Conservation (phyloP, 2,329 filamentous ascomycete genomes). For the Botrytis porri region DNA sequence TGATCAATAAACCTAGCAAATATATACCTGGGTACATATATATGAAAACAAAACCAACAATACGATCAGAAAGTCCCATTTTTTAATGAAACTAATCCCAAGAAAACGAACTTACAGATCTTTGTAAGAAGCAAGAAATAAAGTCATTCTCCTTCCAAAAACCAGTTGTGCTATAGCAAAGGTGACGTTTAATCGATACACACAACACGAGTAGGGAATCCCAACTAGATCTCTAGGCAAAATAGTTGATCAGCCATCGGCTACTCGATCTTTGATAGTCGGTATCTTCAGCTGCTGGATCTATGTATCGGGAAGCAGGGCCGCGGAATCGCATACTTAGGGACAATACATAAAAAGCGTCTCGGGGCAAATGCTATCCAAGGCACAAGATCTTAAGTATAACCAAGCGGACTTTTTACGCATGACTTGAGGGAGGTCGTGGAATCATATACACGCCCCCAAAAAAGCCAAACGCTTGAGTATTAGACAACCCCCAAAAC, state of each 20-base stretch:
- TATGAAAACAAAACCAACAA: background rate
- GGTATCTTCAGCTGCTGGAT: background rate
- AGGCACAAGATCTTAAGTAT: background rate
- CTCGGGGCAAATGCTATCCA: too few species aligned
- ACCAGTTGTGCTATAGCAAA: background rate
- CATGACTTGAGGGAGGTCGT: background rate
- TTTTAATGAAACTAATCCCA: background rate
- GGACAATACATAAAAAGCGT: background rate
- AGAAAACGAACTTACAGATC: background rate
- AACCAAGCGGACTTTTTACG: background rate
- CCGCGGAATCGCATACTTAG: background rate
- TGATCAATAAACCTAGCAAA: background rate
- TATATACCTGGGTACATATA: too few species aligned
- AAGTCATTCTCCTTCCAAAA: background rate
- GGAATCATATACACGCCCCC: rapidly evolving
- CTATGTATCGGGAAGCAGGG: too few species aligned
- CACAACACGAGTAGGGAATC: background rate
- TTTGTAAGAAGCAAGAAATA: rapidly evolving
- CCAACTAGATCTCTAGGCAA: background rate
- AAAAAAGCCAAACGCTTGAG: background rate
- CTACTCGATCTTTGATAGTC: background rate
- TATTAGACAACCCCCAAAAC: rapidly evolving
- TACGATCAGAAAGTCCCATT: background rate
- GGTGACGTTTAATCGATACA: background rate
- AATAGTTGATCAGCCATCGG: background rate